Conservation (phyloP, 306 rosid species). For the Alnus rubra region DNA sequence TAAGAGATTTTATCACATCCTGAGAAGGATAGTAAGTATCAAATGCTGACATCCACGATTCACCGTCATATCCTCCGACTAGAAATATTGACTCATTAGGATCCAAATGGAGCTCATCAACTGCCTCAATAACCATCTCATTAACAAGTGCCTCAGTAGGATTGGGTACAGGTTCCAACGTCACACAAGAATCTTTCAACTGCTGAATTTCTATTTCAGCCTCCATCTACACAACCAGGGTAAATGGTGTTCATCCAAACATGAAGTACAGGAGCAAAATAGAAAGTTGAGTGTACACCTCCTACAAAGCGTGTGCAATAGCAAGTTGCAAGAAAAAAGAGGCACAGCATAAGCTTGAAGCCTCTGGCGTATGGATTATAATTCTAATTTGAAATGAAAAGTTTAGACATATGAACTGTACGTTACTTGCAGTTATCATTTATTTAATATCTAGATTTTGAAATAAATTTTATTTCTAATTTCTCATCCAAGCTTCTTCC, state of each 20-base stretch:
- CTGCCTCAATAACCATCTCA: conserved; percentile 27
- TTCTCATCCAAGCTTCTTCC: conserved; percentile 6
- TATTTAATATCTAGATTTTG: not conserved
- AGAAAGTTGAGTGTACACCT: not conserved
- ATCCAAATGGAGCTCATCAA: conserved; percentile 43
- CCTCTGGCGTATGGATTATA: not conserved
- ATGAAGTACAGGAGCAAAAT: not conserved
- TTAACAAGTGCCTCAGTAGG: conserved; percentile 25
- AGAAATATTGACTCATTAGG: conserved; percentile 59
- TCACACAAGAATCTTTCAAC: conserved; percentile 38
- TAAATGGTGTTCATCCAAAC: conserved; percentile 22
- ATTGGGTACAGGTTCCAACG: conserved; percentile 36
- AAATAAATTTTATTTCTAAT: conserved; percentile 3
- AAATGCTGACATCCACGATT: conserved; percentile 50
- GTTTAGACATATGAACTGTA: not conserved
- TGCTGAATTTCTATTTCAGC: conserved; percentile 53
- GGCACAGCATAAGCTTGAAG: not conserved
- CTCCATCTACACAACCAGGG: conserved; percentile 35
- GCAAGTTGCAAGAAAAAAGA: not conserved
- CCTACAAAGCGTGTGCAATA: not conserved
- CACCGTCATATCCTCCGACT: conserved; percentile 72
- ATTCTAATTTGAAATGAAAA: not conserved
- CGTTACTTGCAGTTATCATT: not conserved
- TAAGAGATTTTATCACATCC: conserved; percentile 44
- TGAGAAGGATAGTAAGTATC: conserved; percentile 57